phyloP scores from a whole-genome alignment of 352 stramenopile species.

The Lagenidium giganteum region DNA sequence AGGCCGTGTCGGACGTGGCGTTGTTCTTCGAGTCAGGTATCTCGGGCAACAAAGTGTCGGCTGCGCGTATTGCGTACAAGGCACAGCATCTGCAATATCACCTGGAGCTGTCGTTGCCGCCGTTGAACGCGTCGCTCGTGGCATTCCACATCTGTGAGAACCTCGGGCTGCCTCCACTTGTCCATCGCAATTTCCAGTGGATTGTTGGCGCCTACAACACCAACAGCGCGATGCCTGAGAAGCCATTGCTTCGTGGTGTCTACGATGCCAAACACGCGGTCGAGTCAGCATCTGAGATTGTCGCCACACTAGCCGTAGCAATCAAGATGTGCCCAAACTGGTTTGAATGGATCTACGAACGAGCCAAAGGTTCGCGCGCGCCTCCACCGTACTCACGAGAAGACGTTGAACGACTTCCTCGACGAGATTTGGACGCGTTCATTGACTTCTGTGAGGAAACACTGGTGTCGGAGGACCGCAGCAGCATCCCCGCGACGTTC shows the following conservation, averaged over 20 bases:
- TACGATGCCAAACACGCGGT: conserved; percentile 12
- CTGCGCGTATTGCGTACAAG: conserved; percentile 36
- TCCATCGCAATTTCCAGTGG: conserved; percentile 70
- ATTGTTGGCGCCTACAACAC: conserved; percentile 48
- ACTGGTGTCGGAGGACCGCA: conserved; percentile 29
- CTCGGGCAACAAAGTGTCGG: conserved; percentile 25
- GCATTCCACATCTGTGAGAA: conserved; percentile 43
- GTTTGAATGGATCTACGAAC: conserved; percentile 78
- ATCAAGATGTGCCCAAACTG: conserved; percentile 73
- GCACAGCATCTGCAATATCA: conserved; percentile 65
- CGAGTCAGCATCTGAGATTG: conserved; percentile 45
- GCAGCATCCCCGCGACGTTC: conserved; percentile 32
- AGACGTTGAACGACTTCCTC: conserved; percentile 20
- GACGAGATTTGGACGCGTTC: conserved; percentile 44
- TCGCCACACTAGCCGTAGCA: conserved; percentile 54
- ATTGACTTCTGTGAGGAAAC: conserved; percentile 40
- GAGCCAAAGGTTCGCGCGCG: conserved; percentile 11
- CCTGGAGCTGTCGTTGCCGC: conserved; percentile 61
- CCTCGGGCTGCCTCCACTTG: conserved; percentile 50
- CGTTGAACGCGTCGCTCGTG: conserved; percentile 59
- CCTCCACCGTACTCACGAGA: conserved; percentile 12
- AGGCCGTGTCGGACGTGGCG: conserved; percentile 34
- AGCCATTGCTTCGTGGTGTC: conserved; percentile 30
- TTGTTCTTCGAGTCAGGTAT: conserved; percentile 61
- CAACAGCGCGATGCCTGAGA: conserved; percentile 29